Base-by-base conservation (phyloP, 2,329 filamentous ascomycete genomes). In the Cordyceps javanica region DNA sequence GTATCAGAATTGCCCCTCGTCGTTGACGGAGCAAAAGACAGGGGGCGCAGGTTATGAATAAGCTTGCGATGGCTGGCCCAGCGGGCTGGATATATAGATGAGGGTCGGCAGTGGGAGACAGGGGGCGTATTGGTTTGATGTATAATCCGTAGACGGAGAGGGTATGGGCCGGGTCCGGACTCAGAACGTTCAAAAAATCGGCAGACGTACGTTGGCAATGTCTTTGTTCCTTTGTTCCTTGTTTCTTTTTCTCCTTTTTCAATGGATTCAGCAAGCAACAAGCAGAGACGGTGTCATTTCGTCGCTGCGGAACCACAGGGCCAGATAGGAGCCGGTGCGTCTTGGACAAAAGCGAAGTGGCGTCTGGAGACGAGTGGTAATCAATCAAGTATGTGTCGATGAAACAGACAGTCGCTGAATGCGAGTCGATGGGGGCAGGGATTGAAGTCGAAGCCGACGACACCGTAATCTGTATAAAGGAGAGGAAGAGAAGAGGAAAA, bases 21-120 rank as follows among this genome's bases (percentile, higher is more conserved):
- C 41, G 41, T 36, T 5, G 9, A 36, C 23, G 9, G 23, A 49
- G 34, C 44, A 19, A 26, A 28, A 23, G 45, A 56, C 54, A 56
- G 45, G 54, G 54, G 54, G 28, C 25, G 7, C 23, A 28, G 16
- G 7, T 25, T n/a, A n/a, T n/a, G n/a, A n/a, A 13, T 45, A 36
- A 54, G 44, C 44, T 49, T 7, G 34, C 53, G 30, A 55, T 55
- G 53, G 42, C 13, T 39, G 42, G 42, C 44, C 32, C 32, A 56
- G 44, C 44, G 28, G n/a, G 44, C 54, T 50, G 44, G 34, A 49
- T 46, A 39, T 56, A 49, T 56, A 56, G 44, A 49, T 49, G 54
- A 50, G 34, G 54, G 54, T 38, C 44, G 45, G 54, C 19, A 56
- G 23, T 56, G 34, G 34, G 16, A 34, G 45, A 39, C 44, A 56